Percentiles rank a stretch among this genome's conserved stretches.
Evolutionary conservation across 179 eudicot genomes (phyloP).

Genomic region (Monotropa hypopitys): DNA sequence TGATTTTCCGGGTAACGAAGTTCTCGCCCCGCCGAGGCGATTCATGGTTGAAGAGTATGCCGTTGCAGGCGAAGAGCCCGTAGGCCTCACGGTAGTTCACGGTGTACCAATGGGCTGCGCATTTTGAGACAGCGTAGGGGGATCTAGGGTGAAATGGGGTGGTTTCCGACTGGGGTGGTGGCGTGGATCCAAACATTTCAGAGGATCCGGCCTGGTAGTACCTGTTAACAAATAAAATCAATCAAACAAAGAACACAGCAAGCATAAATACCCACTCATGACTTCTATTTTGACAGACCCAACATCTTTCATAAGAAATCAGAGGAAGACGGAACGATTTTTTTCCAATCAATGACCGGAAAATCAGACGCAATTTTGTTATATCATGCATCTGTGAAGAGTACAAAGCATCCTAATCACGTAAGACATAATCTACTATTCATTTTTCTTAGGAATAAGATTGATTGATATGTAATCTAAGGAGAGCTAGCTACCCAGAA

Average conservation of each 20-base stretch:
- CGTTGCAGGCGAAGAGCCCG: slow-evolving; percentile 83
- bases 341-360: no score
- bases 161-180: slow-evolving; percentile 68
- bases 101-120: slow-evolving; percentile 95
- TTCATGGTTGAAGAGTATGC: slow-evolving; percentile 85
- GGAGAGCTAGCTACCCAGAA: not conserved
- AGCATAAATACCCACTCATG: no score
- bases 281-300: no score
- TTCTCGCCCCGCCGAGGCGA: slow-evolving; percentile 93
- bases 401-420: not conserved
- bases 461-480: not conserved
- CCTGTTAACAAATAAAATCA: not conserved
- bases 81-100: slow-evolving; percentile 95
- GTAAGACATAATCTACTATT: not conserved
- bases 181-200: slow-evolving; percentile 94
- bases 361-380: not conserved
- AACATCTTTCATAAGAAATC: no score
- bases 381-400: not conserved
- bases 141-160: slow-evolving; percentile 96
- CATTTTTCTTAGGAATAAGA: not conserved
- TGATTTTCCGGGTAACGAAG: slow-evolving; percentile 93
- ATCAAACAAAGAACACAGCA: not conserved
- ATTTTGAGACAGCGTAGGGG: slow-evolving; percentile 80
- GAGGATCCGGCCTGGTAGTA: slow-evolving; percentile 96
- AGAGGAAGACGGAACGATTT: no score